Base-by-base conservation (phyloP, 768 basidiomycete genomes). In the Tulasnella sp. region DNA sequence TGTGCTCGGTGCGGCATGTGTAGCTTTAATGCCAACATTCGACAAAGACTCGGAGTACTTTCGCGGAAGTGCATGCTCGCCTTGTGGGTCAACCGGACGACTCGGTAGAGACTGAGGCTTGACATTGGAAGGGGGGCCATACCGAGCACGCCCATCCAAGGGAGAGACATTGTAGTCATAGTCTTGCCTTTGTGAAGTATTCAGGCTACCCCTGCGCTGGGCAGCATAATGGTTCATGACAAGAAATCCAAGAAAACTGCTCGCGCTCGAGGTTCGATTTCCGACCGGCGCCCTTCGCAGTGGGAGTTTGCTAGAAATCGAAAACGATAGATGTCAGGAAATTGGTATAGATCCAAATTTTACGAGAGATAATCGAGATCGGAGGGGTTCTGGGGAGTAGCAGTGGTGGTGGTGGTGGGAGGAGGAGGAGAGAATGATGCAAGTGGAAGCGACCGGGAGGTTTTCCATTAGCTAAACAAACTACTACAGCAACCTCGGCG, bases 41-140 rank as follows among this genome's bases (percentile, higher is more conserved):
- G 61, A 67, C 3, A 35, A 26, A 67, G 26, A 67, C 61, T 67
- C 61, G 61, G 26, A 35, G 61, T 29, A 26, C 61, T 67, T 67
- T 67, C 61, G 61, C 29, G 61, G 61, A 35, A 67, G 26, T 67
- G 26, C 61, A 35, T 35, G 61, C 61, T 67, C 61, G 61, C 61
- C 61, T 67, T 67, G 61, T 18, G 61, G 61, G 26, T 67, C 61
- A 67, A 67, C 61, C 3, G 61, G 61, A 67, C 61, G 61, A 67
- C 26, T 67, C 61, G 61, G 61, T 5, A 67, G 29, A 67, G 61
- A 67, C 61, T 29, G 61, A 67, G 61, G 61, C 26, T 67, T 67
- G 61, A 32, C 61, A 32, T 67, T 67, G 29, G 61, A 35, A 67
- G 16, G 61, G 61, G 61, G 61, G 15, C 61, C 61, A 67, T 67